Base-by-base conservation (phyloP, 2,329 filamentous ascomycete genomes). In the Aspergillus brunneoviolaceus region DNA sequence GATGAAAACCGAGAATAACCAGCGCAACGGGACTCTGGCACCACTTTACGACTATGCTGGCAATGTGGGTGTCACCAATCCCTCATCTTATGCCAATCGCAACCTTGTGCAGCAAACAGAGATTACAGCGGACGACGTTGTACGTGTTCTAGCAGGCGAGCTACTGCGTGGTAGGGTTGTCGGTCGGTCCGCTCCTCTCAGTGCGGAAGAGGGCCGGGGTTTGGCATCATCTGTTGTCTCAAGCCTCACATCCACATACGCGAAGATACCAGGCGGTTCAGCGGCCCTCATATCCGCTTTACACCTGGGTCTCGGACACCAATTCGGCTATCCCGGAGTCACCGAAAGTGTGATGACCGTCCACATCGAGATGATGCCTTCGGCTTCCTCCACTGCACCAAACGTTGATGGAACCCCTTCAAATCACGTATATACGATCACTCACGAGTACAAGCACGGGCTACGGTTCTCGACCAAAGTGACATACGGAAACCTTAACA, bases 301-400 rank as follows among this genome's bases (percentile, higher is more conserved):
- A 3, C 71, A 73, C 51, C 71, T 79, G 16, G 76, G 76, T 10
- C 58, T 78, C 6, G 73, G 72, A 1, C 69, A 72, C 25, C 67
- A 74, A 47, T 69, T 77, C 23, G 76, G 76, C 1, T 59, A 67
- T 53, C 50, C 63, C 2, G 62, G 61, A 4, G 54, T 74, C 7
- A 57, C 65, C 21, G 63, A 70, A 7, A 67, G 63, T 9, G 58
- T 65, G 4, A 60, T 77, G n/a, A 62, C 62, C 5, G 65, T 77
- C 9, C 65, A 71, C 52, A 63, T 70, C 16, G 64, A 69, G 21
- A 25, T 57, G 4, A 10, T 56, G 47, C 53, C 55, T 51, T 39
- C 57, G 9, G 45, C 56, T 45, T 57, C 35, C 7, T 49, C 60
- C 11, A 59, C 52, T 3, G 31, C 19, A 1, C 6, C 62, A 9